These are phyloP conservation scores for Silene vulgaris DNA, from an alignment of 179 eudicot genomes.

Conservation along the genomic window DNA sequence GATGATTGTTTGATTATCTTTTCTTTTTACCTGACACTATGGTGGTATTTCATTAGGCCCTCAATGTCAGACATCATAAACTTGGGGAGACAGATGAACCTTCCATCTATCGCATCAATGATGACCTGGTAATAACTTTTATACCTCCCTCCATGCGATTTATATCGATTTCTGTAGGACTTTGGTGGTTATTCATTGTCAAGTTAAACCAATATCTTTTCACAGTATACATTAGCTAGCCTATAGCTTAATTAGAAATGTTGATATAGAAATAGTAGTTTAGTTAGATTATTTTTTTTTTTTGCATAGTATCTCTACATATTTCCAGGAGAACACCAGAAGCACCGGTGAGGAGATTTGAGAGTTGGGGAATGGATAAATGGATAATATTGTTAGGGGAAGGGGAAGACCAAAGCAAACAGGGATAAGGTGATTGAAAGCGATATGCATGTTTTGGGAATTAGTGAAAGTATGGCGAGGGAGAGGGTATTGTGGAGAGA, in stretches of 20 bases:
- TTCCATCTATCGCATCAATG: constrained; percentile 81
- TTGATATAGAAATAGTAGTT: neutral
- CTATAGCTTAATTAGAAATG: neutral
- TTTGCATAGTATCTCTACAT: neutral
- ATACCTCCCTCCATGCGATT: neutral
- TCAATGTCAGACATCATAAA: constrained; percentile 74
- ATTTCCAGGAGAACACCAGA: neutral
- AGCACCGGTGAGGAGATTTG: no score
- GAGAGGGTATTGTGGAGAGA: no score
- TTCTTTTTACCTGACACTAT: constrained; percentile 4
- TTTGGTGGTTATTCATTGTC: neutral
- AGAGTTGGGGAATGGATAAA: no score
- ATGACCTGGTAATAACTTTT: constrained; percentile 59
- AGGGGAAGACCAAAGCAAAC: no score
- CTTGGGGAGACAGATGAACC: constrained; percentile 72
- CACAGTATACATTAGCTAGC: neutral
- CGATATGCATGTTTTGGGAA: no score
- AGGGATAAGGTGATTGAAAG: no score
- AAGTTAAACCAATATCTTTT: no score
- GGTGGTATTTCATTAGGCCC: constrained; percentile 46
- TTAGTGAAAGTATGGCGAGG: no score
- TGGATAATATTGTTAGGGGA: no score
- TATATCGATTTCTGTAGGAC: neutral
- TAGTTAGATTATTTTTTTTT: neutral
- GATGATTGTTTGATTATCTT: constrained; percentile 1